These are phyloP conservation scores for Aspergillus campestris DNA, from an alignment of 495 filamentous ascomycete species.

Conservation along the genomic window DNA sequence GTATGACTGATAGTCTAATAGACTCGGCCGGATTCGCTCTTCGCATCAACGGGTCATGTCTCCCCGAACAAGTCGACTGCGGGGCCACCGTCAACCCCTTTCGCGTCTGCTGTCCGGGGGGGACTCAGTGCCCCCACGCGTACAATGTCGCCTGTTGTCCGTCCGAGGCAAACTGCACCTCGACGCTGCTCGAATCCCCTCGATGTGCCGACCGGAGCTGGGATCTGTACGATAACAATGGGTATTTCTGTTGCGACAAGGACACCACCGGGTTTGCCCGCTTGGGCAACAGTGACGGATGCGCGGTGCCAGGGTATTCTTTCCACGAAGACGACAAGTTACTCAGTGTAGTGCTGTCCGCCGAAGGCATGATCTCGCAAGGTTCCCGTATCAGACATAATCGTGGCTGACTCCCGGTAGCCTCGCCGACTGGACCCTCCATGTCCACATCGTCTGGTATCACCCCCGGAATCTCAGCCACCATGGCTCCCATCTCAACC, in stretches of 20 bases:
- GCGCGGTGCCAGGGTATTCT: slow-evolving; percentile 1
- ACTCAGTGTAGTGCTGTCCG: background rate
- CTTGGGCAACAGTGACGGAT: background rate
- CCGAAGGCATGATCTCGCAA: background rate
- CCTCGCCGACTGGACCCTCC: too few relatives aligned
- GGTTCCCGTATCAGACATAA: background rate
- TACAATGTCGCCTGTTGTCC: slow-evolving; percentile 7
- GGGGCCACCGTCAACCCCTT: slow-evolving; percentile 1
- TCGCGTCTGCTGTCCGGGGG: slow-evolving; percentile 2
- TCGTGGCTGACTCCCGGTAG: too few relatives aligned
- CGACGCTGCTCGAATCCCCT: background rate
- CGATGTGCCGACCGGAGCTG: slow-evolving; percentile 4
- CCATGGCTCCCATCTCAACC: too few relatives aligned
- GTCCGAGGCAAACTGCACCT: background rate
- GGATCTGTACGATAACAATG: slow-evolving; percentile 7
- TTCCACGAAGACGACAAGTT: background rate
- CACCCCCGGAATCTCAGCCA: too few relatives aligned
- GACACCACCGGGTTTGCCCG: background rate
- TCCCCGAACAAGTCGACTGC: slow-evolving; percentile 1
- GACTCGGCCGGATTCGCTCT: background rate
- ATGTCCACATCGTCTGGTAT: too few relatives aligned
- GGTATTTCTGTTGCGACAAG: slow-evolving; percentile 4
- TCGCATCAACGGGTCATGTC: slow-evolving; percentile 6
- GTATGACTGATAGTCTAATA: too few relatives aligned
- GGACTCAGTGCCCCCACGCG: slow-evolving; percentile 2